Evolutionary conservation across 306 rosid genomes (phyloP).

Genomic region (Medicago lupulina): DNA sequence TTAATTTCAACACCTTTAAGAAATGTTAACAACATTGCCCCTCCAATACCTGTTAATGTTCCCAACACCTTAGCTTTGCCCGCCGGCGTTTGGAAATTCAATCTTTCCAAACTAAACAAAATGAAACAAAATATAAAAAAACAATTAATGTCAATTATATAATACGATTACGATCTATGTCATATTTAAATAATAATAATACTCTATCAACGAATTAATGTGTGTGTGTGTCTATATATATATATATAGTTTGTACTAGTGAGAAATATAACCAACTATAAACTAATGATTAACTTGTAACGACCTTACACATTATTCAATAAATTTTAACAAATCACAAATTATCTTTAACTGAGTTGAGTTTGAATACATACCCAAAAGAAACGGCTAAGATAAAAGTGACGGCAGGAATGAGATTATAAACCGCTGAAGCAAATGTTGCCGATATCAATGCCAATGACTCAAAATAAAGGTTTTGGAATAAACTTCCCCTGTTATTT

Average conservation of each 20-base stretch:
- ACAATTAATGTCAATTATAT: neutral
- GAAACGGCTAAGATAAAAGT: slow-evolving; percentile 48
- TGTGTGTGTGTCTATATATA: no score
- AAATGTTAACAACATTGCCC: slow-evolving; percentile 51
- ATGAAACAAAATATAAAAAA: neutral
- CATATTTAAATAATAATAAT: neutral
- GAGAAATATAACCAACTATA: no score
- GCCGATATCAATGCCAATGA: slow-evolving; percentile 47
- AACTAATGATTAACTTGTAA: no score
- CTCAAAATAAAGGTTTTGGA: slow-evolving; percentile 49
- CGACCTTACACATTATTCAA: no score
- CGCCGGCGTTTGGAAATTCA: slow-evolving; percentile 27
- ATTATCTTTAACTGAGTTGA: neutral
- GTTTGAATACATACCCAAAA: slow-evolving; percentile 38
- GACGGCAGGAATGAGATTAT: slow-evolving; percentile 52
- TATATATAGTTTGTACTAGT: no score
- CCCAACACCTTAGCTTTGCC: slow-evolving; percentile 54
- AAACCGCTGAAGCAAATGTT: slow-evolving; percentile 50
- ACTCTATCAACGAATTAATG: no score
- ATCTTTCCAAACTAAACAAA: slow-evolving; percentile 28
- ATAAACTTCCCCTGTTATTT: slow-evolving; percentile 48
- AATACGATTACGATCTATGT: no score
- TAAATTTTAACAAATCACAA: neutral
- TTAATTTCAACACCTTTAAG: slow-evolving; percentile 50
- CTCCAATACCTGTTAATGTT: slow-evolving; percentile 49